phyloP scores from a whole-genome alignment of 2,329 filamentous ascomycete genomes.

The Penicillium brasilianum region DNA sequence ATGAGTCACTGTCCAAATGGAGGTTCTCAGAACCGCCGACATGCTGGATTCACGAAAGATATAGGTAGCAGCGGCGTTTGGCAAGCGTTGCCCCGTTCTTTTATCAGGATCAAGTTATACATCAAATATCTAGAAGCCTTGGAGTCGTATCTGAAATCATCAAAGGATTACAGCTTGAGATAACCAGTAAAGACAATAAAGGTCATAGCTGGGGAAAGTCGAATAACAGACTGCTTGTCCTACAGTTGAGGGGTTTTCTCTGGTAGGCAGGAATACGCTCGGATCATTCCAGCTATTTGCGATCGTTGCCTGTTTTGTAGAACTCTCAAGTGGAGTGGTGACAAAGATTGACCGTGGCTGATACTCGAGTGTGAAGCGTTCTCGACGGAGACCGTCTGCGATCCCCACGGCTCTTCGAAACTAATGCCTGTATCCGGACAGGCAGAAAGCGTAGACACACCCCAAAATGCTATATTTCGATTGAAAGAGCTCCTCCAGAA shows the following conservation, averaged over 20 bases:
- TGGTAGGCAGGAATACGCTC: not conserved
- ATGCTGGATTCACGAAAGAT: constrained; percentile 44
- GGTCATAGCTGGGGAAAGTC: not conserved
- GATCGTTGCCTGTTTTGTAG: not conserved
- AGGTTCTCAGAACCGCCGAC: not conserved
- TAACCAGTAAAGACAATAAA: not conserved
- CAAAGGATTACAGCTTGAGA: not conserved
- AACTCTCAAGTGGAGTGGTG: not conserved
- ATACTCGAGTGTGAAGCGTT: not conserved
- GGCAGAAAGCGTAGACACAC: not conserved
- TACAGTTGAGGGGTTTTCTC: not conserved
- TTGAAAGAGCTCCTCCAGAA: not conserved
- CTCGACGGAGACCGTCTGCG: not conserved
- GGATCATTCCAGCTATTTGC: not conserved
- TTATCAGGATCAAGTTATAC: not conserved
- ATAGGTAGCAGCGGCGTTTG: constrained; percentile 27
- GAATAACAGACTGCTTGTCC: too few species aligned
- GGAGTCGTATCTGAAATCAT: not conserved
- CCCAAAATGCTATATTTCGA: not conserved
- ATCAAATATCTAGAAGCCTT: not conserved
- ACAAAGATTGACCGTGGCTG: not conserved
- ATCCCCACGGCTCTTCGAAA: not conserved
- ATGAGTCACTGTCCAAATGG: not conserved
- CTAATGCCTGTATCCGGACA: not conserved
- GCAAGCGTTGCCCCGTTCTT: too few species aligned